phyloP scores from a whole-genome alignment of 2,329 filamentous ascomycete species.

The Xylariaceae sp. region DNA sequence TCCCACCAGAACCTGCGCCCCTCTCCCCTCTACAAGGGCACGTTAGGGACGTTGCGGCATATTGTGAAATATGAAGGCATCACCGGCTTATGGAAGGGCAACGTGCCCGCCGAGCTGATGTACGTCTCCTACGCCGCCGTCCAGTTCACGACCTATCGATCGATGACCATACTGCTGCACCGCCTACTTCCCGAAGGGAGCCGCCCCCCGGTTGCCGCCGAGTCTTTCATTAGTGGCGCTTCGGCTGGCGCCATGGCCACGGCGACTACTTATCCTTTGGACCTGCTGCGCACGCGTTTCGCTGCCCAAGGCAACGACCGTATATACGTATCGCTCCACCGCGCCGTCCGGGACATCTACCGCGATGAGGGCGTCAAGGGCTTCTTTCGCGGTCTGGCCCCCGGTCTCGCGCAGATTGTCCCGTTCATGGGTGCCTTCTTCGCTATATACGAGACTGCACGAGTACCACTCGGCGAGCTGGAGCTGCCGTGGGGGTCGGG shows the following conservation, averaged over 20 bases:
- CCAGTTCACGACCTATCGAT: conserved; percentile 87
- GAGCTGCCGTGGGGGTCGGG: conserved; percentile 66
- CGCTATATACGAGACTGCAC: conserved; percentile 73
- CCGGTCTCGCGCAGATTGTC: conserved; percentile 79
- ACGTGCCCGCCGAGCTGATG: conserved; percentile 89
- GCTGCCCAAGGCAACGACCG: conserved; percentile 82
- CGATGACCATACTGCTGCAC: conserved; percentile 62
- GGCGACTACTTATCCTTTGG: conserved; percentile 81
- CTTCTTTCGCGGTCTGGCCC: conserved; percentile 82
- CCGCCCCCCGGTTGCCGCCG: conserved; percentile 57
- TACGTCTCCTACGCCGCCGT: conserved; percentile 86
- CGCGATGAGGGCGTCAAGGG: conserved; percentile 68
- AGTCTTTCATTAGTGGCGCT: conserved; percentile 80
- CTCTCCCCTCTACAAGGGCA: conserved; percentile 64
- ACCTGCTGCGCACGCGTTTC: conserved; percentile 88
- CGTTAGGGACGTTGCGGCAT: conserved; percentile 65
- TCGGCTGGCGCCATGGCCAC: conserved; percentile 78
- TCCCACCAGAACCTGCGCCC: conserved; percentile 45
- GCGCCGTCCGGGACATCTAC: conserved; percentile 67
- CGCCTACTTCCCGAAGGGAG: conserved; percentile 35
- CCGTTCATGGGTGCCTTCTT: conserved; percentile 99
- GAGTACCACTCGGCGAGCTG: conserved; percentile 50
- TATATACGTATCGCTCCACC: conserved; percentile 68
- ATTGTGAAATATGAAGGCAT: conserved; percentile 80
- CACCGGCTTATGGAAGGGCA: conserved; percentile 92